Base-by-base conservation (phyloP, 1,284 basidiomycete genomes). In the Porphyrellus sp. region DNA sequence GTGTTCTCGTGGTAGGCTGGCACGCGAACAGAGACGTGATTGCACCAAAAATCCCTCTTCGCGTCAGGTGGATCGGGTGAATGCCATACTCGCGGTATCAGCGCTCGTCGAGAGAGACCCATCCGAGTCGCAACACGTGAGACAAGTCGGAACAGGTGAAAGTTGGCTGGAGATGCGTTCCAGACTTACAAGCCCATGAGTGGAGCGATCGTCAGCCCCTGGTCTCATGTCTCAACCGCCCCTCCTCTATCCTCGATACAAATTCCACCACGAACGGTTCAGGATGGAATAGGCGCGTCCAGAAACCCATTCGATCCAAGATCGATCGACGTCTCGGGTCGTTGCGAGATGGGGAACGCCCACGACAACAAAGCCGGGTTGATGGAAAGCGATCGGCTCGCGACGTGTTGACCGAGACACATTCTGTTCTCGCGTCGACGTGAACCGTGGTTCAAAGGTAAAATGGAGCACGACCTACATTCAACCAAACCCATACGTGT, bases 401-500 rank as follows among this genome's bases (percentile, higher is more conserved):
- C 71, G 2, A 74, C 58, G 46, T 72, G 64, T 49, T 63, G 59
- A 0, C 59, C 61, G 0, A 61, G 52, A 30, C 59, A 61, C 0
- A 28, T 40, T 45, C 60, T 63, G 33, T 42, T 21, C n/a, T n/a
- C 23, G n/a, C 31, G 4, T 35, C 6, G 5, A 35, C 6, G 5
- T n/a, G 16, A 6, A 3, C 12, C 35, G 12, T 12, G 23, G 20
- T 33, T 18, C 2, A 15, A 28, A 15, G 9, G 8, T 8, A 11
- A 68, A 59, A 12, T 4, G 1, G n/a, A 25, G 37, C 8, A 12
- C 25, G 23, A 49, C 46, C 25, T 50, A 73, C 73, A 72, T 61
- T 25, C 71, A 61, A 8, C 73, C 72, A 52, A 73, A 75, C 2
- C 72, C 73, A 51, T 64, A 75, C 20, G 61, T 65, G 49, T 62